Evolutionary conservation across 805 yeast species (phyloP), one percentile per base, ranked within the genome.

Genomic region (Barnettozyma populi): DNA sequence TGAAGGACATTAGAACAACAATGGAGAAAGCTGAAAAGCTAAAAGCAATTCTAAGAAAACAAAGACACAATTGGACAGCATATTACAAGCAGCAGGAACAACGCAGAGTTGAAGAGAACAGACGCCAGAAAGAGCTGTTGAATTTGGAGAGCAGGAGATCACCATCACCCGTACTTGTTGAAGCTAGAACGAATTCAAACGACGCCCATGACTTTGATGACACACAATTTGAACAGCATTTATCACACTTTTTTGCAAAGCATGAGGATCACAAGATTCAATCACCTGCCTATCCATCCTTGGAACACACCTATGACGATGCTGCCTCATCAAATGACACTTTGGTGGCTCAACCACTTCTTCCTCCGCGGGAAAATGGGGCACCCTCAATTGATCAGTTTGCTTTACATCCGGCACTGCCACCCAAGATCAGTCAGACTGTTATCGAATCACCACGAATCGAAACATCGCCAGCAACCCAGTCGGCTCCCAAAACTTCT

Each of bases 11-110:
- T 7, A 41, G 47, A 21, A 46, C 35, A 44, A 57, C 63, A 5
- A 54, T 53, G 40, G 52, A 46, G 34, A 58, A 41, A 55, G 65
- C 52, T 29, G 59, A 44, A 39, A 57, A 27, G 57, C 64, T 55
- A 21, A 56, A 46, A 58, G 56, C 57, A 1, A 53, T 54, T 2
- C 52, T 72, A 2, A 60, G 66, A 59, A 57, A 54, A 13, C 65
- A 67, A 32, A 56, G 62, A n/a, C 68, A 65, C 21, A 45, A 52
- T 9, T 55, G 68, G 34, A 45, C 52, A 13, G 19, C 42, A 21
- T 60, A 64, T 39, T 45, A 47, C 20, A 53, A 57, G 6, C 45
- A 59, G n/a, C 61, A 52, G 35, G 60, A 53, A 38, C 62, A 52
- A 35, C 62, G 63, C 52, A 20, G 45, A 53, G 54, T 27, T 50